Evolutionary conservation across 371 early-diverging fungal species (phyloP).

Genomic region (Haplosporangium sp.): DNA sequence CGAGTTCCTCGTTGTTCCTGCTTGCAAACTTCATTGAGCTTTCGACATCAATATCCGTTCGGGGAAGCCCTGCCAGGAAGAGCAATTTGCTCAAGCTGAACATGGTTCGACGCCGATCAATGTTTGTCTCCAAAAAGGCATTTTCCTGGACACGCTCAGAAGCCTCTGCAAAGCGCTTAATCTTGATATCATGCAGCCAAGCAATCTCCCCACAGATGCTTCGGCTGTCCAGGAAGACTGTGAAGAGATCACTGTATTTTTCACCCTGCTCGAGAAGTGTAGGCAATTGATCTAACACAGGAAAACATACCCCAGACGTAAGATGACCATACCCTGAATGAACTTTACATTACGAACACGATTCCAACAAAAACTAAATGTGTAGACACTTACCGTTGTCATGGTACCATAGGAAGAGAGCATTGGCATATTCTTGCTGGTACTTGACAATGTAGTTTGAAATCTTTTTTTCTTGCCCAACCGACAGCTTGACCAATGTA

Average conservation of each 20-base stretch:
- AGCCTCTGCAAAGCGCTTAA: conserved; percentile 26
- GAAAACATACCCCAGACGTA: background rate
- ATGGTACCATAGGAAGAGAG: conserved; percentile 38
- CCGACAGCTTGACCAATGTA: conserved; percentile 34
- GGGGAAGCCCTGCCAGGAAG: conserved; percentile 25
- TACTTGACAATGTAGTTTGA: conserved; percentile 25
- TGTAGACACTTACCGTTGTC: conserved; percentile 18
- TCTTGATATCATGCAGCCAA: conserved; percentile 51
- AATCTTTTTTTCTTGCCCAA: conserved; percentile 11
- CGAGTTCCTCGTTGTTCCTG: conserved; percentile 33
- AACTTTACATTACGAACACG: too few species aligned
- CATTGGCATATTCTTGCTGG: conserved; percentile 45
- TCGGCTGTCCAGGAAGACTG: conserved; percentile 26
- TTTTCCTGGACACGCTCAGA: conserved; percentile 28
- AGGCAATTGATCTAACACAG: conserved; percentile 17
- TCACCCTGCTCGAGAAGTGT: conserved; percentile 42
- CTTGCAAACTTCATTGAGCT: conserved; percentile 22
- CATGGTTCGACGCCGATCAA: conserved; percentile 42
- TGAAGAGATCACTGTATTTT: conserved; percentile 33
- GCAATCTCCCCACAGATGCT: conserved; percentile 27
- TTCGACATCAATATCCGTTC: conserved; percentile 7
- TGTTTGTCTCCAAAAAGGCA: conserved; percentile 25
- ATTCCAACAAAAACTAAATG: too few species aligned
- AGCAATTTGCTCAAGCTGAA: conserved; percentile 44
- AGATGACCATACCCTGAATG: background rate